These are phyloP conservation scores for Boletus vermiculosoides DNA, from an alignment of 768 basidiomycete genomes.

Conservation along the genomic window DNA sequence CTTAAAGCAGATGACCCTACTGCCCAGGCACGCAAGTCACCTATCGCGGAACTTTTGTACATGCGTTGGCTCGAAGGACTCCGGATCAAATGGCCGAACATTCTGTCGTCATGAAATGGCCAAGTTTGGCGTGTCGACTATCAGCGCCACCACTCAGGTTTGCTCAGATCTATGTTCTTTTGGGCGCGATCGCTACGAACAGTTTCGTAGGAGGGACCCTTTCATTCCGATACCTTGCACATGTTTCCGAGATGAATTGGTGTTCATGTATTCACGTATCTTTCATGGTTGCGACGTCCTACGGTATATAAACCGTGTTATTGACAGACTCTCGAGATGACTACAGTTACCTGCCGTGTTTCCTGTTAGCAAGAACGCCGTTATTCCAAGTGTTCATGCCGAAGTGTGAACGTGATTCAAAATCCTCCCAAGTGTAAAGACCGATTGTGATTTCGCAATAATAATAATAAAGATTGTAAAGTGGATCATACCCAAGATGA, in stretches of 20 bases:
- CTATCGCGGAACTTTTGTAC: constrained; percentile 94
- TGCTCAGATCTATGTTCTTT: neutral
- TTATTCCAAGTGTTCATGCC: too few species aligned
- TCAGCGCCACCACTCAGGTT: neutral
- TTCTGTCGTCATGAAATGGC: constrained; percentile 38
- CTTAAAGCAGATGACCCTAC: constrained; percentile 39
- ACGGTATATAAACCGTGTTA: constrained; percentile 9
- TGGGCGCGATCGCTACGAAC: constrained; percentile 1
- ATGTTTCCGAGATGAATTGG: constrained; percentile 1
- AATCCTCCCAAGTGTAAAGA: neutral
- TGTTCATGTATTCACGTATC: constrained; percentile 16
- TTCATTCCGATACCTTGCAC: neutral
- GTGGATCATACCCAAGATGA: constrained; percentile 1
- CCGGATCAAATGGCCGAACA: constrained; percentile 85
- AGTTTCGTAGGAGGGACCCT: neutral
- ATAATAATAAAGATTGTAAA: constrained; percentile 2
- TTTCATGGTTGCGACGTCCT: constrained; percentile 4
- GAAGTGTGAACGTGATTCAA: neutral
- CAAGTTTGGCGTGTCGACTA: neutral
- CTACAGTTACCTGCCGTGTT: neutral
- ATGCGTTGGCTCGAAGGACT: constrained; percentile 95
- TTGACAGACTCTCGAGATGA: neutral
- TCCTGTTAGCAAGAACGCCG: neutral
- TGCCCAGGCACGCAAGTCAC: constrained; percentile 63
- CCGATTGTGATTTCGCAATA: neutral